Conservation (phyloP, 163 green algal species). For the Volvox carteri region DNA sequence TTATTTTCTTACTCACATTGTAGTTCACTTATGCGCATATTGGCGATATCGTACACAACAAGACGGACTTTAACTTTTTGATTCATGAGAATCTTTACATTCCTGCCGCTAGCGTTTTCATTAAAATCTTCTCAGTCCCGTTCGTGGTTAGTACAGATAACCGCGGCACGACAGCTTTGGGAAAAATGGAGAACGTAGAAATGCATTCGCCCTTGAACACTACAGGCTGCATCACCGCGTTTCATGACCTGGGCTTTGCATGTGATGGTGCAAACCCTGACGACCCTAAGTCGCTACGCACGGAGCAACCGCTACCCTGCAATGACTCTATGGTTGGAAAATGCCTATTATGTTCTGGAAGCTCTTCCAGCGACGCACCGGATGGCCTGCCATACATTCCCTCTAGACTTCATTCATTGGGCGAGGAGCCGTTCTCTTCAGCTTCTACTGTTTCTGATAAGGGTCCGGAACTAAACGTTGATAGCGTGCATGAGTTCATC, state of each 20-base stretch:
- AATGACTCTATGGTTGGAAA: neutral
- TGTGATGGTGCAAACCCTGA: neutral
- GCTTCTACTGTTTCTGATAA: neutral
- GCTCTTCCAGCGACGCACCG: slow-evolving; percentile 5
- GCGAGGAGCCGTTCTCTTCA: neutral
- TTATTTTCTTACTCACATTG: too few relatives aligned
- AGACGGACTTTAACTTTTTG: too few relatives aligned
- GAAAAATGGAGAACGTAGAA: neutral
- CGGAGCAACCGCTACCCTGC: neutral
- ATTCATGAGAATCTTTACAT: too few relatives aligned
- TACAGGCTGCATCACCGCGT: neutral
- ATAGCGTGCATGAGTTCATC: slow-evolving; percentile 10
- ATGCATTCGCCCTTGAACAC: neutral
- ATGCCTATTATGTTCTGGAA: neutral
- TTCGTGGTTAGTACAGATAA: too few relatives aligned
- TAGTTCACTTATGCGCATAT: too few relatives aligned
- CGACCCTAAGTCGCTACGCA: neutral
- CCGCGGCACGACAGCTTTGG: too few relatives aligned
- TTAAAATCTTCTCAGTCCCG: too few relatives aligned
- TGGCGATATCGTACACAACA: too few relatives aligned
- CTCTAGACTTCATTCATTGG: neutral
- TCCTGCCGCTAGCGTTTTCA: too few relatives aligned
- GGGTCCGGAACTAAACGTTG: slow-evolving; percentile 12
- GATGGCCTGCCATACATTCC: neutral
- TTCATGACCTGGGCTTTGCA: neutral